phyloP scores from a whole-genome alignment of 129 eudicot genomes.

The Saussurea involucrata region DNA sequence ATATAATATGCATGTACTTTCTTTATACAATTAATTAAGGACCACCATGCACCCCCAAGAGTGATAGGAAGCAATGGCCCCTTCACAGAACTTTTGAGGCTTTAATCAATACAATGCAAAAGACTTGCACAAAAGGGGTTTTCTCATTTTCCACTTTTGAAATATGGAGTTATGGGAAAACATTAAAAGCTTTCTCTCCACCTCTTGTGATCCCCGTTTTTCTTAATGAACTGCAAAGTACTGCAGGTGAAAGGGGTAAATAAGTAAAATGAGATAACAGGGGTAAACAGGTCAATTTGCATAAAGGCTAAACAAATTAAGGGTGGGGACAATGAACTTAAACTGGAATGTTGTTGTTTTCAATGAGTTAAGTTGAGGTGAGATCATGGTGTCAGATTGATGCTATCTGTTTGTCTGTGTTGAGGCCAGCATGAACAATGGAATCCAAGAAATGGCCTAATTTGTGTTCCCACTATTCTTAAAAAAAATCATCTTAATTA shows the following conservation, averaged over 20 bases:
- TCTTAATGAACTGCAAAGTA: slow-evolving; percentile 25
- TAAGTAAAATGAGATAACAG: slow-evolving; percentile 1
- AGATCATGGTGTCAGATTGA: slow-evolving; percentile 41
- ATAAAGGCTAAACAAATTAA: slow-evolving; percentile 14
- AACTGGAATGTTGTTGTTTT: slow-evolving; percentile 38
- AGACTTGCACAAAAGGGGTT: slow-evolving; percentile 34
- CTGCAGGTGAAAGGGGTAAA: slow-evolving; percentile 7
- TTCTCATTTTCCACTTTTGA: slow-evolving; percentile 21
- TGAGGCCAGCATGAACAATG: slow-evolving; percentile 32
- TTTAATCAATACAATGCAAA: slow-evolving; percentile 42
- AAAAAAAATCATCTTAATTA: background rate
- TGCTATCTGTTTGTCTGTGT: slow-evolving; percentile 31
- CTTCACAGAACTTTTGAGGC: slow-evolving; percentile 44
- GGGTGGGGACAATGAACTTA: slow-evolving; percentile 35
- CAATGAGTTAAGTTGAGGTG: slow-evolving; percentile 37
- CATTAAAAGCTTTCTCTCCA: slow-evolving; percentile 21
- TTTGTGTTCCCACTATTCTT: slow-evolving; percentile 25
- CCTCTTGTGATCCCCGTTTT: slow-evolving; percentile 23
- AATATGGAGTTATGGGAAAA: slow-evolving; percentile 16
- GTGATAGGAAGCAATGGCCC: slow-evolving; percentile 22
- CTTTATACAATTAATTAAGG: slow-evolving; percentile 7
- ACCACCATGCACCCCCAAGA: slow-evolving; percentile 24
- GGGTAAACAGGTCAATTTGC: slow-evolving; percentile 22
- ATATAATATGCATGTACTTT: background rate
- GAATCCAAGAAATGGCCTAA: slow-evolving; percentile 38